Base-by-base conservation (phyloP, 140 eudicot genomes). In the Ambrosia hybrid region DNA sequence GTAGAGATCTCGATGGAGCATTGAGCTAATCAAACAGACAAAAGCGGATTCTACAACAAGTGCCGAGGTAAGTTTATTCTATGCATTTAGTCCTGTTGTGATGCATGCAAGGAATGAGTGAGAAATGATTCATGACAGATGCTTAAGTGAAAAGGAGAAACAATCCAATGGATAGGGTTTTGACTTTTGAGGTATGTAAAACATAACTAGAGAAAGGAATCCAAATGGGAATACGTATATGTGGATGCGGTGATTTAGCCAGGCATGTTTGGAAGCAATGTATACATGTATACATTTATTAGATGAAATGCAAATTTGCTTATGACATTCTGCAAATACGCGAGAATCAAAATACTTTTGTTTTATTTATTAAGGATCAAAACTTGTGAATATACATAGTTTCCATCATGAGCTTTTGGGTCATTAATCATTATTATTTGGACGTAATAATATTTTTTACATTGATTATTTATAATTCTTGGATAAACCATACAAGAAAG, bases 51-150 rank as follows among this genome's bases (percentile, higher is more conserved):
- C 37, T 21, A 57, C 46, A 41, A 41, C 9, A 60, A 33, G 66
- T 30, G 45, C 4, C 2, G 9, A 60, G 9, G 9, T 10, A 34
- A 60, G 41, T 11, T 60, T 60, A 30, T 12, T 30, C 17, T 30
- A 33, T 12, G 17, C 66, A 30, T 60, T 57, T 60, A 60, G 45
- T 60, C 66, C 41, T 33, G 43, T 1, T 33, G 43, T 60, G 66
- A 33, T 60, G 43, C 66, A 60, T 60, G n/a, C 9, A 48, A 11
- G 66, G 43, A 60, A 60, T 33, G 13, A 60, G 43, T 60, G 41
- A 60, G 66, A 60, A 30, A 60, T 60, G 66, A 11, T 30, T 4
- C 16, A 21, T 21, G 26, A 21, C 26, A 21, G 26, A 21, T 21
- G 26, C 26, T 21, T 21, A 21, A 21, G 26, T 21, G 26, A 21